phyloP scores from a whole-genome alignment of 495 filamentous ascomycete genomes.

The Xeromyces bisporus region DNA sequence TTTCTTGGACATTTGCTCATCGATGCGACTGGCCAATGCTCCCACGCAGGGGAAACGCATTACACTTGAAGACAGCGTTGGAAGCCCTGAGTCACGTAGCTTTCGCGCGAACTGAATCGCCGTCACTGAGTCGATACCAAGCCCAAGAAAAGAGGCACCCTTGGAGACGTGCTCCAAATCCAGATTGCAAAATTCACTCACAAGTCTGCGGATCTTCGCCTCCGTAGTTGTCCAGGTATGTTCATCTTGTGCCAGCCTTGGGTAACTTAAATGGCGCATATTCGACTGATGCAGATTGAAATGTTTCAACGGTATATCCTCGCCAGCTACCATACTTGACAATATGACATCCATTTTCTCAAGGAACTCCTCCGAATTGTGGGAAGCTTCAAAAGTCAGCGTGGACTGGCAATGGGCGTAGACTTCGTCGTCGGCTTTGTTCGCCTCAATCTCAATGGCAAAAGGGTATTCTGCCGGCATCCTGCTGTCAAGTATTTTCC shows the following conservation, averaged over 20 bases:
- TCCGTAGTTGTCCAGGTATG: slow-evolving; percentile 10
- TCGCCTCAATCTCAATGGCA: slow-evolving; percentile 17
- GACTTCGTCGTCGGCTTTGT: slow-evolving; percentile 6
- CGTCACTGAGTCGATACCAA: slow-evolving; percentile 21
- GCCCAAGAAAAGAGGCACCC: slow-evolving; percentile 16
- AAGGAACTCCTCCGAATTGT: slow-evolving; percentile 11
- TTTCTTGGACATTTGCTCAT: slow-evolving; percentile 1
- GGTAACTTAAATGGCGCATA: not conserved
- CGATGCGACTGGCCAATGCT: slow-evolving; percentile 10
- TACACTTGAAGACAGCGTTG: slow-evolving; percentile 17
- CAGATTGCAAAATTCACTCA: slow-evolving; percentile 8
- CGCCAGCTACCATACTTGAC: slow-evolving; percentile 11
- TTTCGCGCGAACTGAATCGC: slow-evolving; percentile 17
- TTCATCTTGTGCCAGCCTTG: slow-evolving; percentile 8
- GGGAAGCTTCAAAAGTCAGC: slow-evolving; percentile 7
- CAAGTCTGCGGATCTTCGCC: slow-evolving; percentile 7
- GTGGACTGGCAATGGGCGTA: slow-evolving; percentile 11
- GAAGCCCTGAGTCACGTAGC: slow-evolving; percentile 10
- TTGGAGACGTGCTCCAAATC: slow-evolving; percentile 7
- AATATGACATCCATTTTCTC: slow-evolving; percentile 17
- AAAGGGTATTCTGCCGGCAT: slow-evolving; percentile 21
- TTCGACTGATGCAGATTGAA: slow-evolving; percentile 8
- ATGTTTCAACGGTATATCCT: slow-evolving; percentile 8
- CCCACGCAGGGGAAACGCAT: slow-evolving; percentile 18
- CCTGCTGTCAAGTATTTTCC: slow-evolving; percentile 15